phyloP scores from a whole-genome alignment of 2,329 filamentous ascomycete species.

The Pseudocercospora crystallina region DNA sequence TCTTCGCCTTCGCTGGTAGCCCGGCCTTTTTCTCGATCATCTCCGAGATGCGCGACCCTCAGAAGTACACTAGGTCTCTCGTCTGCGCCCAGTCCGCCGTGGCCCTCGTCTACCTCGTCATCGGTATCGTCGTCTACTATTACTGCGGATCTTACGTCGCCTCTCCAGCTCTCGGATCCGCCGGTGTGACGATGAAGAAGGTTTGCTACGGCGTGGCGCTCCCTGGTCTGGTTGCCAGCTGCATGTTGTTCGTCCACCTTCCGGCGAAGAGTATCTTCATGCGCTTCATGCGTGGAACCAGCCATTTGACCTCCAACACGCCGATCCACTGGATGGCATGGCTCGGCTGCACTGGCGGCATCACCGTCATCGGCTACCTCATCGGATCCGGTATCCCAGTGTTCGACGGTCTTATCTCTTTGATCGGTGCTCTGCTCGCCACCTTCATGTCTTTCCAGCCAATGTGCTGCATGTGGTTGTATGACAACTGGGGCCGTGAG shows the following conservation, averaged over 20 bases:
- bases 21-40: slow-evolving; percentile 41
- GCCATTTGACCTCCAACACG: slow-evolving; percentile 27
- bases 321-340: slow-evolving; percentile 27
- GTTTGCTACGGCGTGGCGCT: slow-evolving; percentile 44
- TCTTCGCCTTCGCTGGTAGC: slow-evolving; percentile 43
- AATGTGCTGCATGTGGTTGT: slow-evolving; percentile 45
- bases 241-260: slow-evolving; percentile 32
- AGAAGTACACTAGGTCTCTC: slow-evolving; percentile 36
- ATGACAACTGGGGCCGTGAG: slow-evolving; percentile 40
- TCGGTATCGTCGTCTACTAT: slow-evolving; percentile 47
- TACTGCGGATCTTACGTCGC: slow-evolving; percentile 50
- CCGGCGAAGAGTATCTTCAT: slow-evolving; percentile 33
- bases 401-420: slow-evolving; percentile 27
- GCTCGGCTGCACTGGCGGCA: slow-evolving; percentile 22
- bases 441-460: slow-evolving; percentile 31
- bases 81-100: slow-evolving; percentile 29
- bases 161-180: slow-evolving; percentile 50
- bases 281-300: slow-evolving; percentile 27
- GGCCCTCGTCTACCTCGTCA: slow-evolving; percentile 36
- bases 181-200: slow-evolving; percentile 46
- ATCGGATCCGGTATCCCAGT: slow-evolving; percentile 29
- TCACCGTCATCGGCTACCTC: slow-evolving; percentile 26
- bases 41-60: slow-evolving; percentile 41
- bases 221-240: slow-evolving; percentile 28
- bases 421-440: slow-evolving; percentile 28